Conservation (phyloP, 805 yeast genomes). For the Priceomyces medius region DNA sequence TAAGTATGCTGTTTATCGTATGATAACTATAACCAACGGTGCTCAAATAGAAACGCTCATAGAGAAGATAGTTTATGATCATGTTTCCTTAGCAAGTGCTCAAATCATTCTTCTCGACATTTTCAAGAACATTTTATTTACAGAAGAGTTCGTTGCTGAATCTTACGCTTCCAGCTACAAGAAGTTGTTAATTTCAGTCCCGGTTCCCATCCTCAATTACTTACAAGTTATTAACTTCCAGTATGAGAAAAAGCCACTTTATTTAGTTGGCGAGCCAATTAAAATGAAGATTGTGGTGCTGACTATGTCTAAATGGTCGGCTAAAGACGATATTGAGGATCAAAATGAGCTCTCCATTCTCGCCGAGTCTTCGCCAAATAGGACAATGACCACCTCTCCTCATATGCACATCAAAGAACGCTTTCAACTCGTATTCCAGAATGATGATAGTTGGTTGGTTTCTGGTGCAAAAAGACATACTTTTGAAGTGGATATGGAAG, state of each 20-base stretch:
- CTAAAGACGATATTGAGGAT: neutral
- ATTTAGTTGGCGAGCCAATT: slow-evolving; percentile 66
- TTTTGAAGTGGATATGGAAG: slow-evolving; percentile 37
- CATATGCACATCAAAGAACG: slow-evolving; percentile 11
- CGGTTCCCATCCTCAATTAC: slow-evolving; percentile 59
- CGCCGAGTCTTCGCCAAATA: slow-evolving; percentile 26
- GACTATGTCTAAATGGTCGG: slow-evolving; percentile 47
- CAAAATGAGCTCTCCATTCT: slow-evolving; percentile 12
- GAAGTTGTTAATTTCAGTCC: slow-evolving; percentile 52
- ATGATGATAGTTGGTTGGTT: slow-evolving; percentile 75
- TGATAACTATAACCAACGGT: slow-evolving; percentile 18
- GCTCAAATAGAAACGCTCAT: slow-evolving; percentile 15
- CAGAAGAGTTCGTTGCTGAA: neutral
- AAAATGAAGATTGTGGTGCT: slow-evolving; percentile 40
- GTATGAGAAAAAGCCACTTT: slow-evolving; percentile 41
- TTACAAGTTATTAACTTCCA: slow-evolving; percentile 57
- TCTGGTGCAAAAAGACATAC: slow-evolving; percentile 65
- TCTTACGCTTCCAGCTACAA: slow-evolving; percentile 2
- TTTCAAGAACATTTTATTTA: neutral
- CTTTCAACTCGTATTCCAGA: slow-evolving; percentile 48
- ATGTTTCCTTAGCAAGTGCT: slow-evolving; percentile 10
- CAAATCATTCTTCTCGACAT: slow-evolving; percentile 10
- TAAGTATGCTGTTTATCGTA: slow-evolving; percentile 24
- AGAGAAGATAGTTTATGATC: slow-evolving; percentile 12
- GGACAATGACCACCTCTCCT: neutral